phyloP scores from a whole-genome alignment of 1,139 yeast species.

The Wickerhamomyces sp. region DNA sequence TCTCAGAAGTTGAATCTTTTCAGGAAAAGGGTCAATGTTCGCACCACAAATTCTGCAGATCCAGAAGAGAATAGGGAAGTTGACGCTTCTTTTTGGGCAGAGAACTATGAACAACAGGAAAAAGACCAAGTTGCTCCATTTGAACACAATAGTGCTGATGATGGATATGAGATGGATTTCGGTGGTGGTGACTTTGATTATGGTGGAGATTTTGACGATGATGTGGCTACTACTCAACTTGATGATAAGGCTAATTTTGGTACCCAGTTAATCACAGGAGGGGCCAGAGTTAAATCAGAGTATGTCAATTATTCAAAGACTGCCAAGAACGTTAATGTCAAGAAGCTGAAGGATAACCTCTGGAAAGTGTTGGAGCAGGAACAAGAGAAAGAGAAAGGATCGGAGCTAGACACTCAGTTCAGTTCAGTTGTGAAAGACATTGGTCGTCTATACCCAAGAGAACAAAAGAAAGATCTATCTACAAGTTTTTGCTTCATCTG shows the following conservation, averaged over 20 bases:
- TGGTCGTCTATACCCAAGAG: conserved; percentile 48
- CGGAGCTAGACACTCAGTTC: conserved; percentile 26
- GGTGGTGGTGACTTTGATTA: conserved; percentile 25
- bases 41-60: conserved; percentile 7
- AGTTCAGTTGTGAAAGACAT: conserved; percentile 45
- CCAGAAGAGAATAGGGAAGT: conserved; percentile 30
- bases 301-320: conserved; percentile 71
- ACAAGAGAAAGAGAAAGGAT: conserved; percentile 10
- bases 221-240: conserved; percentile 14
- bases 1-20: conserved; percentile 33
- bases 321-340: conserved; percentile 84
- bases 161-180: conserved; percentile 24
- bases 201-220: conserved; percentile 40
- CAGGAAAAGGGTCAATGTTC: conserved; percentile 15
- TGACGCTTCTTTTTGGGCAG: conserved; percentile 76
- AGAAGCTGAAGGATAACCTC: conserved; percentile 70
- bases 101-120: conserved; percentile 47
- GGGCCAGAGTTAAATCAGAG: conserved; percentile 46
- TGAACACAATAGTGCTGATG: conserved; percentile 28
- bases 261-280: conserved; percentile 35
- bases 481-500: conserved; percentile 89
- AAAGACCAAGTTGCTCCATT: conserved; percentile 30
- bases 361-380: conserved; percentile 55
- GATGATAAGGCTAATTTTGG: conserved; percentile 25
- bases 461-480: conserved; percentile 60